Base-by-base conservation (phyloP, 208 protist species). In the Trypanosoma brucei region DNA sequence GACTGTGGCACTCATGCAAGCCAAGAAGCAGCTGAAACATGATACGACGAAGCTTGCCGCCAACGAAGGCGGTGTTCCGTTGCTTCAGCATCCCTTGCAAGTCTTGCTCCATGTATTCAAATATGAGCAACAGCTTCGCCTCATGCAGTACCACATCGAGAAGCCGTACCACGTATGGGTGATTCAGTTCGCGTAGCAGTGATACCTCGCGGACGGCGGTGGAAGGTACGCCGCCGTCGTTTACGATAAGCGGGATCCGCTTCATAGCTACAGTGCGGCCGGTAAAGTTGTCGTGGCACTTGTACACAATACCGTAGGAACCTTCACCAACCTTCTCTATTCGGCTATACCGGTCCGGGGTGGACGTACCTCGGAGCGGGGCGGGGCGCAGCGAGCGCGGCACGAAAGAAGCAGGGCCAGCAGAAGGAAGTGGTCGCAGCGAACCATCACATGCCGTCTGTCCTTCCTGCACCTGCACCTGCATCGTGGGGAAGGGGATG, bases 261-360 rank as follows among this genome's bases (percentile, higher is more conserved):
- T 96, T 97, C 57, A 96, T 62, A 0, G 91, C 92, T 3, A 96
- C 91, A 34, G 85, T 68, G 34, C 81, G 44, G 14, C 67, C 71
- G 11, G 77, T 94, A 9, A 77, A 53, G 0, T 61, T 62, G 64
- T 98, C 89, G 35, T 79, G 69, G 50, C 93, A 97, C 59, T 98
- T 97, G 76, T 97, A 98, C 5, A 99, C 97, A 30, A 97, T 93
- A 39, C 97, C 97, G 70, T 98, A 99, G 0, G 96, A 98, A 30
- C 97, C 97, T 58, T 98, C 92, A n/a, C 97, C 97, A n/a, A 98
- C 78, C 72, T 98, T 98, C 55, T 97, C 89, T 36, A 92, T 61
- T 30, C 91, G 88, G 46, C 78, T 22, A 65, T 98, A 98, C 36
- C 82, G 83, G 31, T 66, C 48, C 11, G 81, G 73, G 44, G 71